Conservation (phyloP, 2,329 filamentous ascomycete species). For the Colletotrichum eremochloae region DNA sequence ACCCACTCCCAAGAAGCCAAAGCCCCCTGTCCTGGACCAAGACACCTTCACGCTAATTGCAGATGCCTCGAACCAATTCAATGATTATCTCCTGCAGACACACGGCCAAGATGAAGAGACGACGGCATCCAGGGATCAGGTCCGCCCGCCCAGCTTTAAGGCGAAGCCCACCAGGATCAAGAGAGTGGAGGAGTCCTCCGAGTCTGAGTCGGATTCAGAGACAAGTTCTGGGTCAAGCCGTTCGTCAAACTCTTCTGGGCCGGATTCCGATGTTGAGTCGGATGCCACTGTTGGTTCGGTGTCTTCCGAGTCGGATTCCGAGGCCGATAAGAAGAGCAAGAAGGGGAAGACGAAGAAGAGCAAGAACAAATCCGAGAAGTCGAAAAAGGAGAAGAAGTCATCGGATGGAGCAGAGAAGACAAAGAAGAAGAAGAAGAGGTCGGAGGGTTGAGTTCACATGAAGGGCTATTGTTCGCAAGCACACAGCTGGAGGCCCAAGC, state of each 20-base stretch:
- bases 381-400: background rate
- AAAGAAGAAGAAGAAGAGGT: background rate
- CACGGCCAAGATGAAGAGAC: slow-evolving; percentile 7
- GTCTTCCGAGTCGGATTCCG: background rate
- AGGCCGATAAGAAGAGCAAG: background rate
- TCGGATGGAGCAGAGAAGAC: background rate
- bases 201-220: background rate
- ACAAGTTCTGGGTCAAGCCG: background rate
- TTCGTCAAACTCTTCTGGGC: background rate
- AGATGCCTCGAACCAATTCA: slow-evolving; percentile 17
- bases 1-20: background rate
- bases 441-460: background rate
- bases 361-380: background rate
- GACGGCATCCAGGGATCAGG: background rate
- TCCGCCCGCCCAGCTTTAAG: background rate
- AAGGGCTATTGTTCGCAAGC: background rate
- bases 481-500: background rate
- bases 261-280: background rate
- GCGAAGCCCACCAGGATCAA: background rate
- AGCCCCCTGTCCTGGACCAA: slow-evolving; percentile 1
- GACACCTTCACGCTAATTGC: slow-evolving; percentile 8
- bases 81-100: slow-evolving; percentile 15
- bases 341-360: background rate
- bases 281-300: background rate
- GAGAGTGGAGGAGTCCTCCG: background rate